These are phyloP conservation scores for Evernia prunastri DNA, from an alignment of 495 filamentous ascomycete genomes.

Conservation along the genomic window DNA sequence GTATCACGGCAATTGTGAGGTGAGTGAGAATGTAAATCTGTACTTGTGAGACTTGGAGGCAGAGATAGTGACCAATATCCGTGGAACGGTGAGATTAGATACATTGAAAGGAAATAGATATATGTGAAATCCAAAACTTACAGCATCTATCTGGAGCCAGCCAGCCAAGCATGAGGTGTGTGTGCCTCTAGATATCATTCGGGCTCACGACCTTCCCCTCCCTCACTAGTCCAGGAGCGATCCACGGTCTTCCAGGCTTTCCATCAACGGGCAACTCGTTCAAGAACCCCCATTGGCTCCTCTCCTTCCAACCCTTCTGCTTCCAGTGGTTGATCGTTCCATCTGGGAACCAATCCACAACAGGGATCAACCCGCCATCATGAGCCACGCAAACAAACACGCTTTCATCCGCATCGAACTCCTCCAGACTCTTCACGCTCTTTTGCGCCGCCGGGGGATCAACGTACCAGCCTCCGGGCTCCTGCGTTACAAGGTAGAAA, in stretches of 20 bases:
- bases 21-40: not conserved
- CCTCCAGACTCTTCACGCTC: slow-evolving; percentile 40
- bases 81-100: not conserved
- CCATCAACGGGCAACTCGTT: slow-evolving; percentile 41
- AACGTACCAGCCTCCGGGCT: slow-evolving; percentile 24
- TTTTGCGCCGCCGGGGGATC: slow-evolving; percentile 28
- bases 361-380: slow-evolving; percentile 40
- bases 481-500: slow-evolving; percentile 26
- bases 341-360: slow-evolving; percentile 47
- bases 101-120: not conserved
- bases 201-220: slow-evolving; percentile 23
- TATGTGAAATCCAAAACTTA: not conserved
- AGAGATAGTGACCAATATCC: too few relatives aligned
- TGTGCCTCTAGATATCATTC: not conserved
- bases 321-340: slow-evolving; percentile 43
- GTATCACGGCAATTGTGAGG: not conserved
- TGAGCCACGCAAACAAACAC: slow-evolving; percentile 50
- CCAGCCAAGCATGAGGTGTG: not conserved
- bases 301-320: slow-evolving; percentile 44
- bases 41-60: too few relatives aligned
- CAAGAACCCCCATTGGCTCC: slow-evolving; percentile 49
- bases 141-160: not conserved
- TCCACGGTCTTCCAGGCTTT: slow-evolving; percentile 22
- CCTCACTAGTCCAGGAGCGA: slow-evolving; percentile 27
- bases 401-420: slow-evolving; percentile 46